Base-by-base conservation (phyloP, 1,284 basidiomycete species). In the Melampsora americana region DNA sequence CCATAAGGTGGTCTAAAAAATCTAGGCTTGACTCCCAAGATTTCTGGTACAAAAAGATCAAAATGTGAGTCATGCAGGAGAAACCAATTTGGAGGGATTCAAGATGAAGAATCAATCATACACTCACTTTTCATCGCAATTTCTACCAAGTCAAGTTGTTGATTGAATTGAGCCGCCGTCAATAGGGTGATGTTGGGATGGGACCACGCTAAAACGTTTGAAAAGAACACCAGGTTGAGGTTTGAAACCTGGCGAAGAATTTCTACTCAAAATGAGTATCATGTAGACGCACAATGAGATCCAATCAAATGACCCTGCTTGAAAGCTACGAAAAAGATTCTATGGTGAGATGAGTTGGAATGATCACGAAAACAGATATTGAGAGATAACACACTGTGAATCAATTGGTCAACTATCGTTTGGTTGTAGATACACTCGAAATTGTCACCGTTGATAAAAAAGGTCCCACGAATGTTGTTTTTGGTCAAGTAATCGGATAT, bases 1-100 rank as follows among this genome's bases (percentile, higher is more conserved):
- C 72, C 72, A 68, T 68, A 75, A 35, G 72, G 72, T 18, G 72
- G 50, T 48, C 72, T 32, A 60, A 75, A 75, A 61, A 44, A 75
- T 44, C 66, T 75, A 1, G 72, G 72, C 46, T 61, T 68, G 3
- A 74, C 50, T 59, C 71, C 71, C 5, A 74, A 64, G 20, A 74
- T 74, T 56, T 74, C 71, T 74, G 39, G 44, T 35, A 9, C 59
- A n/a, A n/a, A n/a, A n/a, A 70, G 14, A 50, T n/a, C n/a, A 61
- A 9, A 56, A 53, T 20, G 4, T 48, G 11, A 48, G 20, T 16
- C 50, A 53, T 20, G 50, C 5, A 53, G 23, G 14, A 23, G 5
- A 16, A 23, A 20, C 20, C 11, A 53, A 53, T 16, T 18, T 53
- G 23, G 23, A 53, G 16, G 5, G 16, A 53, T 23, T 53, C 50